A percentile compares a stretch with the other conserved stretches of the same genome.
Conservation (phyloP, 2,329 filamentous ascomycete species). For the Trichoderma gracile region DNA sequence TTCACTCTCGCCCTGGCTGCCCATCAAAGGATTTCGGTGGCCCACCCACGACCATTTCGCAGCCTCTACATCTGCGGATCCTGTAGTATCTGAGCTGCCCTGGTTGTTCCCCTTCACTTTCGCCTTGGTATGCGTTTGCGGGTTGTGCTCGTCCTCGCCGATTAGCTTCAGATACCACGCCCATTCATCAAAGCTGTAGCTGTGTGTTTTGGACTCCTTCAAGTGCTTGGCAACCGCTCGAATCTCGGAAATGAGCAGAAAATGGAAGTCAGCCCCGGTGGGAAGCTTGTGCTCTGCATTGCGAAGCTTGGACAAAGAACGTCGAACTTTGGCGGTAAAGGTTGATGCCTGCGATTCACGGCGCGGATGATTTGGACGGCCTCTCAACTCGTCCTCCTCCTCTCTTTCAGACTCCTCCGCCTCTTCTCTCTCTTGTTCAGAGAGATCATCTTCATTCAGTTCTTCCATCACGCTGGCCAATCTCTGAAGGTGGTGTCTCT, state of each 20-base stretch:
- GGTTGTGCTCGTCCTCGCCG: slow-evolving; percentile 19
- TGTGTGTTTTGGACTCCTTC: slow-evolving; percentile 41
- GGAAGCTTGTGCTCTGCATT: slow-evolving; percentile 9
- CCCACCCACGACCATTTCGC: slow-evolving; percentile 24
- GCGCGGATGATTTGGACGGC: not conserved
- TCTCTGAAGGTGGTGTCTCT: not conserved
- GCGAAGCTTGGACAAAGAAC: slow-evolving; percentile 13
- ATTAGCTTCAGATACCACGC: slow-evolving; percentile 73
- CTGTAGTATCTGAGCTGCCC: not conserved
- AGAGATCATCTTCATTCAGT: slow-evolving; percentile 7
- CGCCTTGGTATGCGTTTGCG: not conserved
- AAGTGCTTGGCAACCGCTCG: slow-evolving; percentile 2
- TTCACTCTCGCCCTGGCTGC: slow-evolving; percentile 18
- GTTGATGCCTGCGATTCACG: not conserved
- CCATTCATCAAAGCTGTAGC: slow-evolving; percentile 84
- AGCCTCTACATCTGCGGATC: not conserved
- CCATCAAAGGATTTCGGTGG: slow-evolving; percentile 18
- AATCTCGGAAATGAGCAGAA: slow-evolving; percentile 23
- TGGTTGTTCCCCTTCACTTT: not conserved
- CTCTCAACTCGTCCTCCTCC: not conserved
- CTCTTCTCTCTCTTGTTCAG: not conserved
- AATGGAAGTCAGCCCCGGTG: slow-evolving; percentile 16
- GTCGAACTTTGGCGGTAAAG: slow-evolving; percentile 5
- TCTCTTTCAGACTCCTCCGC: not conserved
- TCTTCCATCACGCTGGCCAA: slow-evolving; percentile 4